Evolutionary conservation across 176 grass and related monocot species (phyloP).

Genomic region (Urochloa ruziziensis): DNA sequence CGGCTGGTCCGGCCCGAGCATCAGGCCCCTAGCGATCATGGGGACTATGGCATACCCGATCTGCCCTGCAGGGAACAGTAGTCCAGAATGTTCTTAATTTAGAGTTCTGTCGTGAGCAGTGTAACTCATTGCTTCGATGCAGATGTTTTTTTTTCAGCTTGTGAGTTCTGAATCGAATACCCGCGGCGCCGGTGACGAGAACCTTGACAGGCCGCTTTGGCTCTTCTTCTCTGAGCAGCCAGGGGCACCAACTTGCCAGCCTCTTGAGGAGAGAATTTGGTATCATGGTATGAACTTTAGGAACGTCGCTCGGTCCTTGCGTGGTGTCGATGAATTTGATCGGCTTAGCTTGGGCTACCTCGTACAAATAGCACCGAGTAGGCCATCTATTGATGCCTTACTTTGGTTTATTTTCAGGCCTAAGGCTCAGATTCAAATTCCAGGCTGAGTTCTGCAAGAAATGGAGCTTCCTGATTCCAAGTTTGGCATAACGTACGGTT

Average conservation of each 20-base stretch:
- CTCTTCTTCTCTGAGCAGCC: constrained; percentile 1
- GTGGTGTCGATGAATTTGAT: background rate
- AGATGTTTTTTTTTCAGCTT: background rate
- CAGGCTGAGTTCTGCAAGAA: constrained; percentile 17
- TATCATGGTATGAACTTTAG: constrained; percentile 20
- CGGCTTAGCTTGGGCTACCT: background rate
- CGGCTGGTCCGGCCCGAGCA: constrained; percentile 72
- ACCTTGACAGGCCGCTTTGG: constrained; percentile 54
- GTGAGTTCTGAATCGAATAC: constrained; percentile 20
- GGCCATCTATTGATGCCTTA: constrained; percentile 20
- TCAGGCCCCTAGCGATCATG: constrained; percentile 75
- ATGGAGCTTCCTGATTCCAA: constrained; percentile 12
- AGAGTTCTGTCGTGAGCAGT: too few relatives aligned
- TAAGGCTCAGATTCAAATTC: constrained; percentile 29
- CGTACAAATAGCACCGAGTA: constrained; percentile 23
- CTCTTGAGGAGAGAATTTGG: constrained; percentile 33
- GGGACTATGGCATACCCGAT: constrained; percentile 68
- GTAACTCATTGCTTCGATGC: background rate
- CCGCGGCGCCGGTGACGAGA: constrained; percentile 72
- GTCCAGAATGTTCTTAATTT: background rate
- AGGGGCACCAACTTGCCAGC: constrained; percentile 40
- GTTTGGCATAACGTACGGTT: background rate
- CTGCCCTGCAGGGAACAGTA: constrained; percentile 44
- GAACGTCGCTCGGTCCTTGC: background rate
- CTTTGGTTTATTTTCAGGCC: background rate